Evolutionary conservation across 202 grass and related monocot genomes (phyloP).

Genomic region (Carex arenaria): DNA sequence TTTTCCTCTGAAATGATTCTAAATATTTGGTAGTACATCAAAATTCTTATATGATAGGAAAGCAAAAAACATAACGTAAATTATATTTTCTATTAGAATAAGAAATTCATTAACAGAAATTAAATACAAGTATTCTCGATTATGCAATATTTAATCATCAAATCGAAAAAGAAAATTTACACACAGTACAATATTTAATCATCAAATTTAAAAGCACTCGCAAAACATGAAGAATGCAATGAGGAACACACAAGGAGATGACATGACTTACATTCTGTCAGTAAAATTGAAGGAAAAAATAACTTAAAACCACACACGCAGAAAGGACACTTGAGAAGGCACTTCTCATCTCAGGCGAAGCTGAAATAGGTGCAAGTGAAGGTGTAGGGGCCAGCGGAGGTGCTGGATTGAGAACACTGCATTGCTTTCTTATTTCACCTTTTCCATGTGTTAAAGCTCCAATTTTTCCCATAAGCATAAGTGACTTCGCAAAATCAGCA

Average conservation of each 20-base stretch:
- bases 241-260: not conserved
- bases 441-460: conserved; percentile 16
- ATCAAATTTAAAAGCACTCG: not conserved
- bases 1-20: not conserved
- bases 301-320: not conserved
- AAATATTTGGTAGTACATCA: not conserved
- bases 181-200: not conserved
- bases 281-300: not conserved
- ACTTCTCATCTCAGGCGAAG: not conserved
- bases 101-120: not conserved
- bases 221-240: not conserved
- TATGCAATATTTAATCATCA: not conserved
- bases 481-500: conserved; percentile 5
- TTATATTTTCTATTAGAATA: not conserved
- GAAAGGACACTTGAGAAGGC: conserved; percentile 3
- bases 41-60: not conserved
- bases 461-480: conserved; percentile 27
- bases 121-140: not conserved
- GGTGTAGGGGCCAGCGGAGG: not conserved
- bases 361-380: not conserved
- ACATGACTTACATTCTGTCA: not conserved
- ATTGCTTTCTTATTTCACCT: conserved; percentile 22
- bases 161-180: not conserved
- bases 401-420: conserved; percentile 10
- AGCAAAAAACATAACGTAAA: not conserved